phyloP scores from a whole-genome alignment of 176 grass and related monocot species.

The Cocos nucifera region DNA sequence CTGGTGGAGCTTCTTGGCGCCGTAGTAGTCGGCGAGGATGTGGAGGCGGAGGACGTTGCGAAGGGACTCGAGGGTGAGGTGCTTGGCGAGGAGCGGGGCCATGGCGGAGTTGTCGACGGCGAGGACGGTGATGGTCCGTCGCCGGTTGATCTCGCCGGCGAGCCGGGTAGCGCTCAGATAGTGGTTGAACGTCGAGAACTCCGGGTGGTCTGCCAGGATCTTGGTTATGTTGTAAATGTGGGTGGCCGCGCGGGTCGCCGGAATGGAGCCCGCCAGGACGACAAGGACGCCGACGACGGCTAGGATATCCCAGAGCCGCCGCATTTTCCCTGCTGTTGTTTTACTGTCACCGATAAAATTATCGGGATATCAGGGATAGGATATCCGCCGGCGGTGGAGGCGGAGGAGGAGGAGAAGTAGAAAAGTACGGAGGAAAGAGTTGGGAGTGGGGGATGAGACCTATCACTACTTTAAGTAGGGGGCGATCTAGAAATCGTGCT shows the following conservation, averaged over 20 bases:
- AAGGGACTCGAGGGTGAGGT: slow-evolving; percentile 51
- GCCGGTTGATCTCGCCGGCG: slow-evolving; percentile 71
- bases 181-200: slow-evolving; percentile 84
- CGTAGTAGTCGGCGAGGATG: slow-evolving; percentile 90
- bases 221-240: slow-evolving; percentile 74
- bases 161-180: slow-evolving; percentile 68
- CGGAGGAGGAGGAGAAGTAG: too few species aligned
- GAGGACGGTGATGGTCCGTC: slow-evolving; percentile 82
- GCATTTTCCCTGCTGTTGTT: too few species aligned
- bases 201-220: slow-evolving; percentile 60
- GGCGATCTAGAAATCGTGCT: too few species aligned
- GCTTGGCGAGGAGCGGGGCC: slow-evolving; percentile 30
- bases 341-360: too few species aligned
- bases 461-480: too few species aligned
- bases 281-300: slow-evolving; percentile 10
- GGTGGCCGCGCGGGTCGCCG: slow-evolving; percentile 10
- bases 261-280: background rate
- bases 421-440: too few species aligned
- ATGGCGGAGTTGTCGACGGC: slow-evolving; percentile 68
- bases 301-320: background rate
- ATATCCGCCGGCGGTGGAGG: too few species aligned
- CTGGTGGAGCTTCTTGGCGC: slow-evolving; percentile 91
- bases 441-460: too few species aligned
- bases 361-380: too few species aligned
- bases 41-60: slow-evolving; percentile 78